Evolutionary conservation across 139 green algal genomes (phyloP), one percentile per base, ranked within the genome.

Genomic region (Nannochloris sp.): DNA sequence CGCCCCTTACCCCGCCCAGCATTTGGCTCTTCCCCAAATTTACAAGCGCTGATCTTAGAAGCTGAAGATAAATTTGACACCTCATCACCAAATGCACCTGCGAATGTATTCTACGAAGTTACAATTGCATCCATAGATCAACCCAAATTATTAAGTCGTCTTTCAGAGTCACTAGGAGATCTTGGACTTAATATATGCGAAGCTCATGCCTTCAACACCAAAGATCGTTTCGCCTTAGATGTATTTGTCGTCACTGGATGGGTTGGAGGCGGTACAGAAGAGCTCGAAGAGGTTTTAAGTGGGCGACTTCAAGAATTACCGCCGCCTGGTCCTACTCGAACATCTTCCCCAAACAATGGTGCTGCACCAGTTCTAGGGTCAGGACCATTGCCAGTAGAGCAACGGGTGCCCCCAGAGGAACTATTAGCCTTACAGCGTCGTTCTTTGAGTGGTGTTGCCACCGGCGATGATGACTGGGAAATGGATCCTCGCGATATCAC

Each of bases 131-230:
- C 83, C n/a, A 77, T 85, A 45, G 89, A 97, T 73, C 86, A 93
- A 78, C 89, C 89, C 34, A 96, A 95, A 67, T 80, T 96, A 36
- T 80, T 97, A 3, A 92, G 83, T 79, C 70, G 86, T 24, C 74
- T 97, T 0, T 92, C 85, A 14, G 82, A 93, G 42, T 86, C 78
- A 2, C 75, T 97, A 80, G 80, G 85, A 34, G 91, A 98, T 67
- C 51, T 98, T 13, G 90, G 89, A 5, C 78, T 99, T 5, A 97
- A 99, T 72, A 99, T 99, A 33, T 86, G 89, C 23, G 93, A 99
- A 71, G 94, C 94, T 10, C 93, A 99, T 68, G 94, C 91, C 0
- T 99, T 99, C 84, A 98, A 95, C 80, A 97, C 93, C 13, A 81
- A 71, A 30, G 93, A 99, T 60, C 68, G 81, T 13, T 97, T 93